A percentile compares a stretch with the other conserved stretches of the same genome.
Evolutionary conservation across 768 basidiomycete species (phyloP).

Genomic region (Xerocomus spinulosus): DNA sequence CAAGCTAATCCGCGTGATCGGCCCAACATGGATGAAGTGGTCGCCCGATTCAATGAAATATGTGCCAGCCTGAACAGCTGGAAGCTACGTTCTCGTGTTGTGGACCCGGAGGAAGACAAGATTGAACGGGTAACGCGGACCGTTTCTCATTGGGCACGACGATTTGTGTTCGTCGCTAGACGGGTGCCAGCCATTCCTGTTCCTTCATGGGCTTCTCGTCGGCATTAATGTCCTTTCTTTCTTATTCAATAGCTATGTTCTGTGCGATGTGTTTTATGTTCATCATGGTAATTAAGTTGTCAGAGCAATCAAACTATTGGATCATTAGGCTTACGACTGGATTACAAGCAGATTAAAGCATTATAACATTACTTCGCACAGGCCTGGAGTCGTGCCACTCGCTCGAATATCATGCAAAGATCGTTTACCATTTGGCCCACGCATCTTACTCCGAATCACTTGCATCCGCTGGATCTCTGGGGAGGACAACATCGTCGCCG

Average conservation of each 20-base stretch:
- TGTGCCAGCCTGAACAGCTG: constrained; percentile 9
- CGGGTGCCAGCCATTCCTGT: constrained; percentile 15
- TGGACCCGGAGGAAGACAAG: background rate
- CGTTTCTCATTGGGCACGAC: constrained; percentile 16
- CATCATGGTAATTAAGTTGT: too few species aligned
- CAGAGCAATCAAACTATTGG: too few species aligned
- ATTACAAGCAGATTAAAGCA: too few species aligned
- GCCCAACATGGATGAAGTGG: constrained; percentile 33
- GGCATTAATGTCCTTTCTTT: too few species aligned
- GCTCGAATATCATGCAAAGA: constrained; percentile 80
- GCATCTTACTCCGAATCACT: constrained; percentile 44
- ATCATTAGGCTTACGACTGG: too few species aligned
- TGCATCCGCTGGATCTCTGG: constrained; percentile 83
- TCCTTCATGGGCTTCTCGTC: background rate
- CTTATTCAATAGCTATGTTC: too few species aligned
- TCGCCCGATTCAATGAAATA: constrained; percentile 24
- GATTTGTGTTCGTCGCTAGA: constrained; percentile 8
- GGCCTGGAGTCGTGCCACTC: too few species aligned
- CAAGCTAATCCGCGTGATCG: constrained; percentile 30
- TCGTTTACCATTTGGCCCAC: constrained; percentile 46
- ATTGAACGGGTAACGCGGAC: constrained; percentile 2
- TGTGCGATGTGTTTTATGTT: too few species aligned
- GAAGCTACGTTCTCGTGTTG: constrained; percentile 25
- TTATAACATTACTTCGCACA: too few species aligned
- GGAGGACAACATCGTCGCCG: constrained; percentile 51